These are phyloP conservation scores for Cajanus cajan DNA, from an alignment of 306 rosid genomes.

Conservation along the genomic window DNA sequence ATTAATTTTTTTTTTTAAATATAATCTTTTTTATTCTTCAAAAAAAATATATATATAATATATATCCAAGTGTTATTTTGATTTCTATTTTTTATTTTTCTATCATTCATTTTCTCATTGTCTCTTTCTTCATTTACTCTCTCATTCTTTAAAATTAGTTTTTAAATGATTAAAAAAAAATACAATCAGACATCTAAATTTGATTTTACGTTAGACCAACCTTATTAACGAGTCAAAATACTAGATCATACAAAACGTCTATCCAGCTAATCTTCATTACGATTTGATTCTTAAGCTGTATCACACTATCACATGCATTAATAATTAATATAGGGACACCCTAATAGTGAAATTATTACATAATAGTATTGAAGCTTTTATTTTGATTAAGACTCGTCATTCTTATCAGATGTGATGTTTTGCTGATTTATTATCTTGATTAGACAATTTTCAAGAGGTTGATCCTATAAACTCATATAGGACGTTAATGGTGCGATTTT, in stretches of 20 bases:
- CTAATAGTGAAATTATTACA: slow-evolving; percentile 21
- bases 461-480: slow-evolving; percentile 17
- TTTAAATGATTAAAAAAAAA: too few relatives aligned
- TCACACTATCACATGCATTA: neutral
- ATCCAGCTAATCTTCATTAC: neutral
- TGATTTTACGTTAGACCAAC: neutral
- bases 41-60: too few relatives aligned
- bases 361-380: neutral
- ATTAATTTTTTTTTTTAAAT: too few relatives aligned
- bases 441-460: slow-evolving; percentile 14
- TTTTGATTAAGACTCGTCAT: slow-evolving; percentile 12
- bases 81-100: too few relatives aligned
- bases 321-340: neutral
- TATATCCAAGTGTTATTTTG: too few relatives aligned
- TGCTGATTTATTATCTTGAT: neutral
- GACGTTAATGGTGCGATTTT: slow-evolving; percentile 30
- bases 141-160: too few relatives aligned
- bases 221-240: neutral
- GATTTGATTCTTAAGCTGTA: neutral
- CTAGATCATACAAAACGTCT: neutral
- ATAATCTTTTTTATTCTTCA: too few relatives aligned
- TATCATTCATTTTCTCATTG: too few relatives aligned
- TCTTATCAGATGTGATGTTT: slow-evolving; percentile 20
- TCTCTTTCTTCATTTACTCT: too few relatives aligned
- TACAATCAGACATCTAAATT: too few relatives aligned